Evolutionary conservation across 768 basidiomycete genomes (phyloP).

Genomic region (Saitozyma podzolica): DNA sequence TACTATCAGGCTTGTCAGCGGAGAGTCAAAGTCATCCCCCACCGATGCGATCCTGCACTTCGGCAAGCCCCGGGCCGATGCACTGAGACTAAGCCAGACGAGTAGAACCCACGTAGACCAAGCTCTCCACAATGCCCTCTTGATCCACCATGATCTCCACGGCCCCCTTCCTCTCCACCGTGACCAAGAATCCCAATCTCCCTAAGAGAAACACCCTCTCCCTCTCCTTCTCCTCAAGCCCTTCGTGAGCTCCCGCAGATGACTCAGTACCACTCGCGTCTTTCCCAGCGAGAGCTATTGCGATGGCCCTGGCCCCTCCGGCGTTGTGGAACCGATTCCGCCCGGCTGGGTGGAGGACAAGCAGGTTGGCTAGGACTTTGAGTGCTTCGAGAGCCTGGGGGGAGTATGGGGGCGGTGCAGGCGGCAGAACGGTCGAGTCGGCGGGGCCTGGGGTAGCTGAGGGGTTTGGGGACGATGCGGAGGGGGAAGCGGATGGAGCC

Average conservation of each 20-base stretch:
- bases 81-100: neutral
- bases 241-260: neutral
- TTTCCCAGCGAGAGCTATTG: constrained; percentile 27
- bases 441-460: neutral
- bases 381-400: constrained; percentile 31
- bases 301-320: constrained; percentile 26
- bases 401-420: neutral
- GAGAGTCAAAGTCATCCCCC: neutral
- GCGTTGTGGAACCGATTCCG: constrained; percentile 20
- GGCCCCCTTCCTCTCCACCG: constrained; percentile 25
- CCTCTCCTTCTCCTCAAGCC: constrained; percentile 11
- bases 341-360: constrained; percentile 50
- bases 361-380: constrained; percentile 68
- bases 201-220: constrained; percentile 41
- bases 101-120: constrained; percentile 35
- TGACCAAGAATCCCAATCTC: constrained; percentile 38
- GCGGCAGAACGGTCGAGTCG: neutral
- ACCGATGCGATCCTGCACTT: neutral
- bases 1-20: constrained; percentile 25
- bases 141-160: constrained; percentile 45
- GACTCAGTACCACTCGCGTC: constrained; percentile 1
- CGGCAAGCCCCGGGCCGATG: neutral
- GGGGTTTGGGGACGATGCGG: constrained; percentile 16
- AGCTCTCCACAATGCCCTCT: constrained; percentile 33
- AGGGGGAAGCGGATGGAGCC: constrained; percentile 5